Evolutionary conservation across 1,284 basidiomycete genomes (phyloP).

Genomic region (Trichosporon coremiiforme): DNA sequence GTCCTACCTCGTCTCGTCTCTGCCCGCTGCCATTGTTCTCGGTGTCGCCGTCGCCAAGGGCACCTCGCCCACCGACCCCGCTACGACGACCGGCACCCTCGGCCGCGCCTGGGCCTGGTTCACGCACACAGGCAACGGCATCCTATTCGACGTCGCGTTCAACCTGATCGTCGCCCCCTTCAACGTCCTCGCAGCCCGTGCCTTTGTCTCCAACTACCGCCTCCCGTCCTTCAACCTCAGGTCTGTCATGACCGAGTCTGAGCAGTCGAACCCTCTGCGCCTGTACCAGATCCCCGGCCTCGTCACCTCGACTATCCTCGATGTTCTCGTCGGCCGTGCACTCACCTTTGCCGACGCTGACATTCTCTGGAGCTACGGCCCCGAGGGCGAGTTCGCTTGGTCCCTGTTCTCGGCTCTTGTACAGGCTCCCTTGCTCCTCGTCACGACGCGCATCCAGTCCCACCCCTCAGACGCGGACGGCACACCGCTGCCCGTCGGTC

Average conservation of each 20-base stretch:
- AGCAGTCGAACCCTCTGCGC: not conserved
- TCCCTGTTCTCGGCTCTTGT: not conserved
- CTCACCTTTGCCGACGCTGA: conserved; percentile 11
- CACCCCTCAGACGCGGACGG: conserved; percentile 14
- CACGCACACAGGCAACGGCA: not conserved
- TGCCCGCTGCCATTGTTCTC: conserved; percentile 15
- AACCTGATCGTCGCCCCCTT: conserved; percentile 7
- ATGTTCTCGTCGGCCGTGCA: not conserved
- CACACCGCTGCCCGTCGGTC: conserved; percentile 4
- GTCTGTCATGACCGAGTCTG: conserved; percentile 8
- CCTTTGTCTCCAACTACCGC: not conserved
- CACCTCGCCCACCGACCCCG: not conserved
- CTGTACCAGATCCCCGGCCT: conserved; percentile 12
- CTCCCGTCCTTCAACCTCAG: conserved; percentile 14
- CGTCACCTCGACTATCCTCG: conserved; percentile 13
- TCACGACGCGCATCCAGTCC: conserved; percentile 13
- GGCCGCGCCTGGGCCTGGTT: conserved; percentile 15
- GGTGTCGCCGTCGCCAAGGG: conserved; percentile 17
- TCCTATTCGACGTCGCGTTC: conserved; percentile 1
- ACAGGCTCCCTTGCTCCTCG: conserved; percentile 8
- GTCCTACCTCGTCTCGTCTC: not conserved
- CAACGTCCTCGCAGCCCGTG: conserved; percentile 12
- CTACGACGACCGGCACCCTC: not conserved
- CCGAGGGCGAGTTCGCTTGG: conserved; percentile 16
- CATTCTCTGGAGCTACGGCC: conserved; percentile 14